Base-by-base conservation (phyloP, 805 yeast species). In the Saccharomycopsis sp. region DNA sequence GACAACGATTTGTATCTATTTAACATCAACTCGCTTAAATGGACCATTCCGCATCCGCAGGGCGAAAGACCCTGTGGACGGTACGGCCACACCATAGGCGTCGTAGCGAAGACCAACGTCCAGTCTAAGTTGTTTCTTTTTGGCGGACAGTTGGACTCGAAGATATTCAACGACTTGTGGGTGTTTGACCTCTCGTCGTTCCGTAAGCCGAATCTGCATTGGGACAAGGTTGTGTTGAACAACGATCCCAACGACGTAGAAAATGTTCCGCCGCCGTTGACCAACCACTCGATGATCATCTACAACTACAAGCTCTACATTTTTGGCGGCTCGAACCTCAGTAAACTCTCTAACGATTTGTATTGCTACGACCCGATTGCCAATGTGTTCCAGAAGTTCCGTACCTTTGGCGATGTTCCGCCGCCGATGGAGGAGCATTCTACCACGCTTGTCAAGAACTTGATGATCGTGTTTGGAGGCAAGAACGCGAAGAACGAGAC, bases 141-240 rank as follows among this genome's bases (percentile, higher is more conserved):
- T 73, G 99, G 99, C 58, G 99, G 99, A 59, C 97, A 93, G 71
- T 80, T 92, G 63, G 94, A 91, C 70, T 89, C 86, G 64, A 83
- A 83, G 17, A 81, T 80, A 65, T 92, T 89, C 72, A 85, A 86
- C 70, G 98, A 94, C 70, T 73, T 93, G 67, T 86, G 87, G 75
- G 83, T 83, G 60, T 94, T 90, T 72, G 97, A 94, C 70, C 77
- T 93, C 63, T 87, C 94, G 38, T 82, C 90, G 17, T 89, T 93
- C 73, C 82, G 96, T 66, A 83, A 87, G 63, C 87, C 96, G 17
- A 82, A 82, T 62, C 90, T 96, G 1, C 81, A 81, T 59, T 93
- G 99, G 99, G 87, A 86, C 65, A 76, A 80, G 65, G 77, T 90
- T 20, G 78, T 77, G 52, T 67, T 71, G 38, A 70, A 75, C n/a